Evolutionary conservation across 73 alveolate genomes (phyloP), one percentile per base, ranked within the genome.

Genomic region (Tetrahymena thermophila): DNA sequence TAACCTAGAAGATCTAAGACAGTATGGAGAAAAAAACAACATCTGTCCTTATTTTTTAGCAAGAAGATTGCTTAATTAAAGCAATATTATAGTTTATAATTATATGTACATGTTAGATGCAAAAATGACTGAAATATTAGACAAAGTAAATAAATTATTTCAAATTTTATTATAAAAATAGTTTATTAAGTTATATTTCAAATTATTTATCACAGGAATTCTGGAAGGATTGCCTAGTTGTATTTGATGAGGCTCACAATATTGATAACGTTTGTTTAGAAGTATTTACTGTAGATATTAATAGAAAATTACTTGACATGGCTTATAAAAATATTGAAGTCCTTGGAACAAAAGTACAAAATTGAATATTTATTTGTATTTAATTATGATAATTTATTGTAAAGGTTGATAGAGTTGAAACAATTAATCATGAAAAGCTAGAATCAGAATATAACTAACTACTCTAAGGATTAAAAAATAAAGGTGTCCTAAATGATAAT

Each of bases 181-280:
- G 6, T 4, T 37, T 4, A 37, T 37, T n/a, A n/a, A n/a, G n/a
- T n/a, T n/a, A n/a, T n/a, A n/a, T n/a, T n/a, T n/a, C n/a, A n/a
- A 40, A 94, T 71, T 84, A 56, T 35, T 98, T 95, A 17, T 31
- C 84, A 21, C 35, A 95, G 94, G 97, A 95, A 15, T 44, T 85
- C 14, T 84, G 56, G 44, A 95, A 95, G 43, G 97, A 95, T 31
- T 96, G 97, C 56, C 94, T 98, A 6, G 97, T 98, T 9, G 98
- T 98, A 31, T 98, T 98, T 93, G 99, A 98, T 94, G 99, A 98
- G 96, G 98, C 98, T 94, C 99, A 98, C 93, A 98, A 98, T 93
- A 98, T 98, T 43, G 99, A 98, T 94, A 97, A 98, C 95, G 98
- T 97, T 55, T 98, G 99, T 84, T 97, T 98, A 15, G 99, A 98